Evolutionary conservation across 2,329 filamentous ascomycete species (phyloP).

Genomic region (Alternaria longipes): DNA sequence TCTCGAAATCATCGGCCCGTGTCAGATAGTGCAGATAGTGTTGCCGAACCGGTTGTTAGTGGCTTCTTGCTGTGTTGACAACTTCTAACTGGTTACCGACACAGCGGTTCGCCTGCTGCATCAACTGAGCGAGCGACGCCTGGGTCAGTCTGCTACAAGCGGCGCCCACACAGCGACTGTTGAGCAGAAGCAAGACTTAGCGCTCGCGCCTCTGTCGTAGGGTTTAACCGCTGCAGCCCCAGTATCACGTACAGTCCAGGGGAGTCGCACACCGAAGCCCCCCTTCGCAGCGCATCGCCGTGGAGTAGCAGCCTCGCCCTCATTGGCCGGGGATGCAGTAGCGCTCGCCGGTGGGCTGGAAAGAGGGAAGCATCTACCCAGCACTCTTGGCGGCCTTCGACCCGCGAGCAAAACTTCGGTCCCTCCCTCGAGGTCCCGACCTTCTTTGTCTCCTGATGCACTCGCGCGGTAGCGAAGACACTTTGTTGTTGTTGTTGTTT

Average conservation of each 20-base stretch:
- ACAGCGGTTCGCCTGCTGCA: slow-evolving; percentile 8
- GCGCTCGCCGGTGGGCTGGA: slow-evolving; percentile 23
- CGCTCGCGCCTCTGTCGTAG: slow-evolving; percentile 1
- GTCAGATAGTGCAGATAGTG: slow-evolving; percentile 3
- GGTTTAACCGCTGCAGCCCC: slow-evolving; percentile 15
- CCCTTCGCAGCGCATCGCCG: slow-evolving; percentile 23
- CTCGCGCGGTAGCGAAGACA: slow-evolving; percentile 12
- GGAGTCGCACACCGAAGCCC: slow-evolving; percentile 9
- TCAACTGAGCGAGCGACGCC: slow-evolving; percentile 14
- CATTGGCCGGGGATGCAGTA: slow-evolving; percentile 31
- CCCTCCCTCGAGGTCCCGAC: slow-evolving; percentile 15
- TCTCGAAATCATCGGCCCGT: slow-evolving; percentile 17
- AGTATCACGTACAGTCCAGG: slow-evolving; percentile 6
- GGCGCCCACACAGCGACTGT: slow-evolving; percentile 6
- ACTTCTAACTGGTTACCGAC: slow-evolving; percentile 10
- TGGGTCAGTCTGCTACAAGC: slow-evolving; percentile 6
- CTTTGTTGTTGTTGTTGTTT: slow-evolving; percentile 16
- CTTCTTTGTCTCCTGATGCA: slow-evolving; percentile 19
- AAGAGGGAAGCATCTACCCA: slow-evolving; percentile 18
- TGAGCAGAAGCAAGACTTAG: slow-evolving; percentile 17
- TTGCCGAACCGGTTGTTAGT: slow-evolving; percentile 5
- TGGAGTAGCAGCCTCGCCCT: slow-evolving; percentile 4
- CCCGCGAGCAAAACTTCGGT: slow-evolving; percentile 28
- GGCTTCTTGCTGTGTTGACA: no score
- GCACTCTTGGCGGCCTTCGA: slow-evolving; percentile 25